Base-by-base conservation (phyloP, 2,329 filamentous ascomycete species). In the Paracoccidioides brasiliensis region DNA sequence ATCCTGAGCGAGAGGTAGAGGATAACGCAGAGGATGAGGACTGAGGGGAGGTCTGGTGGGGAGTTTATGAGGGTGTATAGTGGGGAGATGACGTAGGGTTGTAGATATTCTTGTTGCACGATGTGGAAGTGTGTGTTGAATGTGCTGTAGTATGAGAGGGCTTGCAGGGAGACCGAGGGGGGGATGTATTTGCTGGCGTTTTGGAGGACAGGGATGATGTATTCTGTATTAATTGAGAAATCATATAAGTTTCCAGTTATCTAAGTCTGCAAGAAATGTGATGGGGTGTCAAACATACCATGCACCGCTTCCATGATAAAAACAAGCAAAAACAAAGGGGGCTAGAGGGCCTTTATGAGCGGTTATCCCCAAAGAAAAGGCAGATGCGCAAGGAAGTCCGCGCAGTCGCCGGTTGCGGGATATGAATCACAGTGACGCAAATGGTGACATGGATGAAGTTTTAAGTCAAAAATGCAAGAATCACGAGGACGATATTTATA, bases 1-100 rank as follows among this genome's bases (percentile, higher is more conserved):
- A 93, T 74, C 60, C 81, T 80, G 57, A 84, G 70, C 10, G 76
- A 78, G 56, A 90, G 67, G 66, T 89, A 75, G 53, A 91, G 69
- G 55, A 83, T 71, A 35, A 83, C 62, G 46, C 84, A 70, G 3
- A 87, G 73, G 7, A 83, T 56, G 6, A 71, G 53, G 22, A 73
- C 59, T 10, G 70, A 68, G 46, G 67, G 45, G 35, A 74, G 60
- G 54, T 72, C 68, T 0, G 70, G 66, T 54, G 66, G 64, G 30
- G 62, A 64, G 41, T 68, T 60, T 55, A 72, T 62, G 33, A 74
- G 62, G 12, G 58, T 59, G 15, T 69, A 68, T 45, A 72, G 58
- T 0, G 71, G 72, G 4, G 63, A 58, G 55, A 74, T 66, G 57
- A 82, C 64, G 66, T 78, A 80, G 28, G 71, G 73, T 59, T 81